phyloP scores from a whole-genome alignment of 2,329 filamentous ascomycete species.

The Arthrobotrys sphaeroides region DNA sequence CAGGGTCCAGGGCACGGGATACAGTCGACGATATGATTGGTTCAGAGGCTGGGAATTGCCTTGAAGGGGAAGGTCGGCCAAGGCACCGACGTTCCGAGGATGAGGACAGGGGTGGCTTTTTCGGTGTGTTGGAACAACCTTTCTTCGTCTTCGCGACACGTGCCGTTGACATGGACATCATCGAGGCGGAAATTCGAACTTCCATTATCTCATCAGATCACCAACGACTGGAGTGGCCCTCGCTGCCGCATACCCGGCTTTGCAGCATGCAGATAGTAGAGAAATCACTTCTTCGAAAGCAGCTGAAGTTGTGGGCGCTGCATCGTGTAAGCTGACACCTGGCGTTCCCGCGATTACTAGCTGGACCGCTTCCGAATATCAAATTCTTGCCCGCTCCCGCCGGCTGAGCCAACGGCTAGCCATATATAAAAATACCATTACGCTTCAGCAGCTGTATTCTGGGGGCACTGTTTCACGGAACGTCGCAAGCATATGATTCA shows the following conservation, averaged over 20 bases:
- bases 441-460: not conserved
- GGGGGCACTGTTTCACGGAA: not conserved
- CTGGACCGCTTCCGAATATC: not conserved
- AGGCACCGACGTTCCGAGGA: conserved; percentile 20
- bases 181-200: conserved; percentile 16
- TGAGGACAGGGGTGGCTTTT: not conserved
- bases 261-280: not conserved
- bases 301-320: not conserved
- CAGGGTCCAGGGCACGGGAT: conserved; percentile 38
- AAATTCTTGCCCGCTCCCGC: not conserved
- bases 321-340: conserved; percentile 7
- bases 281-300: not conserved
- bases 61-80: conserved; percentile 43
- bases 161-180: conserved; percentile 12
- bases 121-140: conserved; percentile 14
- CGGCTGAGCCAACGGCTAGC: not conserved
- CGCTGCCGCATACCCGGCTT: not conserved
- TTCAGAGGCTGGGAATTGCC: not conserved
- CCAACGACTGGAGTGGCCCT: not conserved
- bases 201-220: conserved; percentile 19
- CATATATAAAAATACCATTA: not conserved
- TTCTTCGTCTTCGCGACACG: conserved; percentile 3
- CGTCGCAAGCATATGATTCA: not conserved
- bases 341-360: not conserved
- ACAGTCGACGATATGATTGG: conserved; percentile 34